Percentiles rank a stretch among this genome's conserved stretches.
Conservation (phyloP, 106 monocot species). For the Platanthera zijinensis region DNA sequence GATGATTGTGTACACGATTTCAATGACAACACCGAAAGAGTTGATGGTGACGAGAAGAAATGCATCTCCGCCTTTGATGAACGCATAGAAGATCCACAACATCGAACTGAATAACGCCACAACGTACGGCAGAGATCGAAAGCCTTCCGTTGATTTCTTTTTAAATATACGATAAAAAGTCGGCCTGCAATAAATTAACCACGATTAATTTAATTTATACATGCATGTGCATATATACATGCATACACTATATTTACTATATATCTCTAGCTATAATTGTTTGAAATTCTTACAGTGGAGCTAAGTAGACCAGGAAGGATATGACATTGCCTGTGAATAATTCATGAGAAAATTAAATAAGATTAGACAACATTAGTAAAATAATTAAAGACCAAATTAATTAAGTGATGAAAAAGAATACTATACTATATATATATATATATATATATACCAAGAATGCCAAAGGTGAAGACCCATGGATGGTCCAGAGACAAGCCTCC, state of each 20-base stretch:
- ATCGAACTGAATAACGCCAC: constrained; percentile 14
- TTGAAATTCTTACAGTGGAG: constrained; percentile 37
- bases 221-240: no score
- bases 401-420: no score
- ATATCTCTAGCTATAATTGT: neutral
- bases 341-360: neutral
- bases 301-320: constrained; percentile 44
- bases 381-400: neutral
- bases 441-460: constrained; percentile 40
- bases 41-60: constrained; percentile 15
- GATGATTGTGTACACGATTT: constrained; percentile 6
- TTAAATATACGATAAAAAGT: constrained; percentile 9
- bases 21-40: constrained; percentile 3
- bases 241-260: neutral
- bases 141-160: constrained; percentile 17
- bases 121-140: constrained; percentile 11
- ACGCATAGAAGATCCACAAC: constrained; percentile 15
- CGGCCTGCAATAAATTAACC: neutral
- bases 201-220: neutral
- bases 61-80: constrained; percentile 2
- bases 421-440: no score
- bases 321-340: constrained; percentile 36
- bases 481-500: constrained; percentile 32
- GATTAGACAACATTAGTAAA: neutral
- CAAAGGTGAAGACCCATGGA: constrained; percentile 52